Percentiles rank a stretch among this genome's conserved stretches.
These are phyloP conservation scores for Silene vulgaris DNA, from an alignment of 179 eudicot species.

Conservation along the genomic window DNA sequence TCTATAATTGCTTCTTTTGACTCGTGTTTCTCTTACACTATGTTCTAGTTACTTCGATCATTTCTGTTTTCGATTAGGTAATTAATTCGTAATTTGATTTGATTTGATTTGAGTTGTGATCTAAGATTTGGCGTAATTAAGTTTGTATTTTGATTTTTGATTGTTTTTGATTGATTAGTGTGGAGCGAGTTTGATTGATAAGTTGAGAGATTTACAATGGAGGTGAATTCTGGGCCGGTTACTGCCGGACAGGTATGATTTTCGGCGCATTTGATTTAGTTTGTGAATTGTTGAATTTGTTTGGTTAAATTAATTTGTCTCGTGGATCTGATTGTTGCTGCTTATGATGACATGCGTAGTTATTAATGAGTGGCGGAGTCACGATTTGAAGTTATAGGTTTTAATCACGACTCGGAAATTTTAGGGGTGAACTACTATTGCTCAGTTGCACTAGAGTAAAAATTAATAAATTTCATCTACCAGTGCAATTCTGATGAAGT, in stretches of 20 bases:
- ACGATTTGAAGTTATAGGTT: background rate
- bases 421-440: background rate
- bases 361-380: background rate
- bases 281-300: background rate
- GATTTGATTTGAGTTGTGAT: background rate
- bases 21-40: constrained; percentile 3
- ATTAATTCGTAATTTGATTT: background rate
- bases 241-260: constrained; percentile 72
- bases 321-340: constrained; percentile 7
- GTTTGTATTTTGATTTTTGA: constrained; percentile 15
- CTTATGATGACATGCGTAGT: background rate
- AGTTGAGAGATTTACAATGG: constrained; percentile 38
- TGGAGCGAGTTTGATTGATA: constrained; percentile 15
- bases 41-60: constrained; percentile 26
- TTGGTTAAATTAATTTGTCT: constrained; percentile 2
- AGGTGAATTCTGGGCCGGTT: constrained; percentile 56
- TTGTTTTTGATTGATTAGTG: constrained; percentile 9
- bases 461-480: background rate
- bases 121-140: background rate
- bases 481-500: background rate
- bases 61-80: constrained; percentile 7
- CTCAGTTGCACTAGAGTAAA: too few relatives aligned
- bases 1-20: constrained; percentile 12
- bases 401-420: background rate
- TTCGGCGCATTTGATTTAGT: background rate